A percentile compares a stretch with the other conserved stretches of the same genome.
Conservation (phyloP, 1,139 yeast species). For the Candida albicans region DNA sequence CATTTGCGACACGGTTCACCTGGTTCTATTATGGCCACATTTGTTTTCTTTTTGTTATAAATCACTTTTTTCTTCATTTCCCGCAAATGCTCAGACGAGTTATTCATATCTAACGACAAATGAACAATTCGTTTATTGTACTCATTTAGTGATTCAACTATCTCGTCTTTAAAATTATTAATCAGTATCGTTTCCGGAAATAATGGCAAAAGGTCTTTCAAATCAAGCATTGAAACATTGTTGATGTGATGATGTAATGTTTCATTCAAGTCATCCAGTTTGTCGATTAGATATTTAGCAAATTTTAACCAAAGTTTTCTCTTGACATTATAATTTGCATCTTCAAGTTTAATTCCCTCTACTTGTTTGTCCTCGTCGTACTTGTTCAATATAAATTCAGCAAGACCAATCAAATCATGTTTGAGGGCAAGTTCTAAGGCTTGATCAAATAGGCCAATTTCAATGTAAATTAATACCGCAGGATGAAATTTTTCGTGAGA, state of each 20-base stretch:
- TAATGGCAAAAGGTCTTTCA: constrained; percentile 80
- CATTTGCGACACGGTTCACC: constrained; percentile 84
- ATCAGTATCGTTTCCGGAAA: constrained; percentile 83
- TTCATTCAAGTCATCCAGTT: constrained; percentile 23
- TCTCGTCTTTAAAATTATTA: constrained; percentile 80
- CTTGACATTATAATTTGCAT: constrained; percentile 45
- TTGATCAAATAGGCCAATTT: constrained; percentile 69
- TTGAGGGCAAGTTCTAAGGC: constrained; percentile 76
- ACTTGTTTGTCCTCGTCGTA: constrained; percentile 27
- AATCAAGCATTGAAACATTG: constrained; percentile 40
- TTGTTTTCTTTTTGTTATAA: constrained; percentile 43
- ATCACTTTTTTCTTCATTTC: constrained; percentile 61
- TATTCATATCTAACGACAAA: constrained; percentile 74
- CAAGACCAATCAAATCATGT: constrained; percentile 61
- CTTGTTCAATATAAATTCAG: constrained; percentile 36
- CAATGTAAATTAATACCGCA: constrained; percentile 67
- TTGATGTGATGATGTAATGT: constrained; percentile 30
- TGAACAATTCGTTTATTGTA: constrained; percentile 65
- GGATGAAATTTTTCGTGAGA: constrained; percentile 58
- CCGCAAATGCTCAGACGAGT: constrained; percentile 63
- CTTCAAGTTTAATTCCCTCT: constrained; percentile 32
- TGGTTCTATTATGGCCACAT: constrained; percentile 61
- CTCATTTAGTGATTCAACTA: constrained; percentile 72
- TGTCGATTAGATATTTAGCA: constrained; percentile 56
- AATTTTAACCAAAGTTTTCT: constrained; percentile 76